Percentiles rank a stretch among this genome's conserved stretches.
phyloP scores from a whole-genome alignment of 2,329 filamentous ascomycete species.

The Colletotrichum lini region DNA sequence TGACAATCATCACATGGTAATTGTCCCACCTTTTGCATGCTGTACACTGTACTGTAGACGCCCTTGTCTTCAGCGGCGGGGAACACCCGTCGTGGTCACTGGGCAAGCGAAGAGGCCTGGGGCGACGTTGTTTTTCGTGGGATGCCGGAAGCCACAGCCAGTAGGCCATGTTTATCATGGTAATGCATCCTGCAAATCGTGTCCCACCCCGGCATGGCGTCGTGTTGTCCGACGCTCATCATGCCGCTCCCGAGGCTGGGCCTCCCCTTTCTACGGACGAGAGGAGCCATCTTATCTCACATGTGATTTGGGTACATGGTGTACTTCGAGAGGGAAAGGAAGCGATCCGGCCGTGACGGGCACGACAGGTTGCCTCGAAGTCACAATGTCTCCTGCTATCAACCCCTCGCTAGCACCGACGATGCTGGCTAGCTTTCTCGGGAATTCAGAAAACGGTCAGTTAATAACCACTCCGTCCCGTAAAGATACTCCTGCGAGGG shows the following conservation, averaged over 20 bases:
- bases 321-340: neutral
- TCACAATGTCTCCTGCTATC: conserved; percentile 1
- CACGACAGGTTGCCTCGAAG: neutral
- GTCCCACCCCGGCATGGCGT: neutral
- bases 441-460: conserved; percentile 4
- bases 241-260: conserved; percentile 9
- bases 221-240: neutral
- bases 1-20: conserved; percentile 36
- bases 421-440: conserved; percentile 1
- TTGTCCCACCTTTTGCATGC: neutral
- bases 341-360: neutral
- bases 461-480: conserved; percentile 29
- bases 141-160: conserved; percentile 14
- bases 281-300: conserved; percentile 12
- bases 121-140: neutral
- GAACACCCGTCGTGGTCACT: conserved; percentile 3
- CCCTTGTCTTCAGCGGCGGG: conserved; percentile 2
- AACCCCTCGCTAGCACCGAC: conserved; percentile 23
- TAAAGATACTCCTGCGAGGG: conserved; percentile 17
- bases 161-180: conserved; percentile 1
- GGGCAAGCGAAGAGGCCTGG: neutral
- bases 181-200: conserved; percentile 12
- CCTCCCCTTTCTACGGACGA: neutral
- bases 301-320: conserved; percentile 26
- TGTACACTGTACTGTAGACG: no score